Conservation (phyloP, 371 early-diverging fungal genomes). For the Mortierella sp. region DNA sequence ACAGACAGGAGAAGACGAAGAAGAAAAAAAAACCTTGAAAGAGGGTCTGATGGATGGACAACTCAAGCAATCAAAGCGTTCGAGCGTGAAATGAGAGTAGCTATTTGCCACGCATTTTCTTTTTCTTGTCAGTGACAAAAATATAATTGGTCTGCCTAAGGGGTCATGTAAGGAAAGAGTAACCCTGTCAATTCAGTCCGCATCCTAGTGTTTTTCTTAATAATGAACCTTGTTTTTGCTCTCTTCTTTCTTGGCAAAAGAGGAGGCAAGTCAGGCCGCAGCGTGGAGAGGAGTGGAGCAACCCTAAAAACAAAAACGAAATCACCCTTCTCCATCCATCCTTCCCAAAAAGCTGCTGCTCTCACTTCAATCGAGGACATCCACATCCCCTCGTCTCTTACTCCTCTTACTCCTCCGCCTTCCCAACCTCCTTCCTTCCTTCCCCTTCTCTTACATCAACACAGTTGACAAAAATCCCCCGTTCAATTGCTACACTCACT, state of each 20-base stretch:
- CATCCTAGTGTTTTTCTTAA: not conserved
- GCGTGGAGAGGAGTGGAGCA: conserved; percentile 23
- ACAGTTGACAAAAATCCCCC: too few relatives aligned
- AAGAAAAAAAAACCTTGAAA: too few relatives aligned
- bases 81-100: too few relatives aligned
- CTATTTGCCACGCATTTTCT: too few relatives aligned
- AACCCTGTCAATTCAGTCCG: conserved; percentile 9
- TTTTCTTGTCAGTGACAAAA: too few relatives aligned
- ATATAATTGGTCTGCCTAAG: too few relatives aligned
- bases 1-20: too few relatives aligned
- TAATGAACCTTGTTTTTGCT: not conserved
- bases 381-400: not conserved
- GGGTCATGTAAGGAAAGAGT: not conserved
- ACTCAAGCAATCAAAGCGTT: too few relatives aligned
- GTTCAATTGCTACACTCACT: too few relatives aligned
- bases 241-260: conserved; percentile 12
- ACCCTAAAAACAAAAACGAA: conserved; percentile 15
- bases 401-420: not conserved
- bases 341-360: not conserved
- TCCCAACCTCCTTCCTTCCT: conserved; percentile 1
- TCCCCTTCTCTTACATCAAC: not conserved
- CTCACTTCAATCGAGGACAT: not conserved
- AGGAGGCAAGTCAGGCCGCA: conserved; percentile 19
- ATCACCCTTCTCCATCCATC: not conserved
- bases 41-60: too few relatives aligned